Conservation (phyloP, 805 yeast genomes). For the Pichia ethanolica region DNA sequence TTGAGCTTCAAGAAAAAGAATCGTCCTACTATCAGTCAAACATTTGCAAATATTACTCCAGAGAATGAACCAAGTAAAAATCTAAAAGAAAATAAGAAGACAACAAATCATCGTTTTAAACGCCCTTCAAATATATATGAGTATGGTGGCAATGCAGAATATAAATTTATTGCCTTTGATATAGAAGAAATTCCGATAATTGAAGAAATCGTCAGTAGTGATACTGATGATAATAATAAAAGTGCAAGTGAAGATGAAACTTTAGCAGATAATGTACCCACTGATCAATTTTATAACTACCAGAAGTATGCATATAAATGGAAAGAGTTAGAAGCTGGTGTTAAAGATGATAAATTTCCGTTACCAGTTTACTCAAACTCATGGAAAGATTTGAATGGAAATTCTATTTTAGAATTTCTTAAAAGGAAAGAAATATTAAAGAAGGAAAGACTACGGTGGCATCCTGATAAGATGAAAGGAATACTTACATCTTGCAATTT, state of each 20-base stretch:
- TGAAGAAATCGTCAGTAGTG: no score
- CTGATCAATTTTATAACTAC: conserved; percentile 10
- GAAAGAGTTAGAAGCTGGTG: conserved; percentile 15
- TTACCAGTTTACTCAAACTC: conserved; percentile 16
- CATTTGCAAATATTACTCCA: no score
- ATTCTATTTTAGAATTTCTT: conserved; percentile 14
- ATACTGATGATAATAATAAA: no score
- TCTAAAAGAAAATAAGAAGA: not conserved
- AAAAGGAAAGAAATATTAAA: conserved; percentile 24
- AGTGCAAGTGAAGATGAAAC: not conserved
- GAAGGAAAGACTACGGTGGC: conserved; percentile 57
- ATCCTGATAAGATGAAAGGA: conserved; percentile 54
- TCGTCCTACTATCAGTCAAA: no score
- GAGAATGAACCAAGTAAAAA: no score
- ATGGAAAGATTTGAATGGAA: conserved; percentile 11
- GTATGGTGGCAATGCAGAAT: conserved; percentile 36
- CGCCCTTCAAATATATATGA: conserved; percentile 13
- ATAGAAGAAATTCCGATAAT: conserved; percentile 8
- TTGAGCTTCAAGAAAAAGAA: not conserved
- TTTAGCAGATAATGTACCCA: not conserved
- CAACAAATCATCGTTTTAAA: not conserved
- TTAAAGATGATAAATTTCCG: conserved; percentile 7
- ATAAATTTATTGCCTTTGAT: conserved; percentile 32
- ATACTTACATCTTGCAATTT: conserved; percentile 8
- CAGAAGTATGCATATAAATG: conserved; percentile 23